phyloP scores from a whole-genome alignment of 345 rosid genomes.

The Arabidopsis thaliana region TAIR10.1 NC_003071.7:2927001-2927500 shows the following conservation, averaged over 20 bases:
- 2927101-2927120: slow-evolving; percentile 95
- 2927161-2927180: slow-evolving; percentile 89
- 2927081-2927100: slow-evolving; percentile 98
- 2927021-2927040: slow-evolving; percentile 14
- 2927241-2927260: slow-evolving; percentile 21
- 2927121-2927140: slow-evolving; percentile 98
- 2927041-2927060: slow-evolving; percentile 1
- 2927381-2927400: slow-evolving; percentile 13
- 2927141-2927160: slow-evolving; percentile 77
- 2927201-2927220: slow-evolving; percentile 89
- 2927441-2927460: slow-evolving; percentile 27
- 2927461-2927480: slow-evolving; percentile 38
- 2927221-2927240: slow-evolving; percentile 91
- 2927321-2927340: not conserved
- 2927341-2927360: slow-evolving; percentile 20
- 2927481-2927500: slow-evolving; percentile 82
- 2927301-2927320: slow-evolving; percentile 20
- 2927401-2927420: not conserved
- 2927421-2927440: not conserved
- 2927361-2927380: not conserved
- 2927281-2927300: not conserved
- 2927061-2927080: slow-evolving; percentile 98
- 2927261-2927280: slow-evolving; percentile 7
- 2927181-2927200: slow-evolving; percentile 82
- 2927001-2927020: slow-evolving; percentile 5